Conservation (phyloP, 2,329 filamentous ascomycete genomes). For the Stagonosporopsis rhizophila region DNA sequence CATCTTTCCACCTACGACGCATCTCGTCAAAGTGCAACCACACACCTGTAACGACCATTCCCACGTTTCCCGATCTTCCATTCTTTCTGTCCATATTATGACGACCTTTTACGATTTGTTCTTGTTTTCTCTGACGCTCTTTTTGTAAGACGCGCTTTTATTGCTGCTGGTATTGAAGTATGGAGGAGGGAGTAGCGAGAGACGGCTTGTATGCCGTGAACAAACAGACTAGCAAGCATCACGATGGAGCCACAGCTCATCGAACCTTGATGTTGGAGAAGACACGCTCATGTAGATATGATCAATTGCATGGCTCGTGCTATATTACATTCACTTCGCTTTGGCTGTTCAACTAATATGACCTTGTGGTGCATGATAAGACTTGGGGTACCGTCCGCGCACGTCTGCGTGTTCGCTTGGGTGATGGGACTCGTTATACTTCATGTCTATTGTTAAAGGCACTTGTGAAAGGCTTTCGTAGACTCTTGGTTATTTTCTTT, state of each 20-base stretch:
- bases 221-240: slow-evolving; percentile 15
- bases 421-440: background rate
- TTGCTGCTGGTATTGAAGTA: slow-evolving; percentile 22
- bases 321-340: background rate
- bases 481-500: too few relatives aligned
- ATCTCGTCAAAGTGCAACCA: slow-evolving; percentile 7
- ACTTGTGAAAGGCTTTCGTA: too few relatives aligned
- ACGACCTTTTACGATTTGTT: slow-evolving; percentile 28
- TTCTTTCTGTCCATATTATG: slow-evolving; percentile 43
- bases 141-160: slow-evolving; percentile 19
- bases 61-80: slow-evolving; percentile 16
- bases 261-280: slow-evolving; percentile 19
- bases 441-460: too few relatives aligned
- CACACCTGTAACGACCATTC: slow-evolving; percentile 22
- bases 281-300: slow-evolving; percentile 27
- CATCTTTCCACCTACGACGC: background rate
- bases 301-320: slow-evolving; percentile 16
- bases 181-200: slow-evolving; percentile 7
- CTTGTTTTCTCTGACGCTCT: slow-evolving; percentile 14
- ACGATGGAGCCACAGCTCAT: slow-evolving; percentile 14
- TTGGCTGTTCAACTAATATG: background rate
- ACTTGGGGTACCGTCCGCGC: background rate
- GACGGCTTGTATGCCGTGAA: slow-evolving; percentile 16
- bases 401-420: background rate
- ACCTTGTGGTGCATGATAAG: background rate